Conservation (phyloP, 2,329 filamentous ascomycete species). For the Verticillium nonalfalfae region DNA sequence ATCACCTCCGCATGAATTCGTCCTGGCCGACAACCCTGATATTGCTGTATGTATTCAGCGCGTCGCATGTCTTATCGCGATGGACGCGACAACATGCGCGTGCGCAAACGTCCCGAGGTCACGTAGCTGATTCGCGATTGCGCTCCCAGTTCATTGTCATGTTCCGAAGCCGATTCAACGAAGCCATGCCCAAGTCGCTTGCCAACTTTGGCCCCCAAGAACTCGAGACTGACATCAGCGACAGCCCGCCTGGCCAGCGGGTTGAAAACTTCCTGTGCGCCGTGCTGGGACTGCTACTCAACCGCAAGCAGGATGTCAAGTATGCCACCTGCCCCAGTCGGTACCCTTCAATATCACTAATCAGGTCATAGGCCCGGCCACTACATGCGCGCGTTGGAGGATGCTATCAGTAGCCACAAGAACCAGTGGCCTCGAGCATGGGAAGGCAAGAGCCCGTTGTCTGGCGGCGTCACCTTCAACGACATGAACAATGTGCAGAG, state of each 20-base stretch:
- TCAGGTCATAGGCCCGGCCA: constrained; percentile 66
- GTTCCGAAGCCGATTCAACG: constrained; percentile 90
- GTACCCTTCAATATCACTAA: constrained; percentile 8
- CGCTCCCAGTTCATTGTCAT: constrained; percentile 82
- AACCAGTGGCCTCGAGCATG: constrained; percentile 83
- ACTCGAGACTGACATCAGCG: constrained; percentile 78
- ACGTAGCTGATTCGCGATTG: constrained; percentile 23
- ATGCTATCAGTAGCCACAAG: constrained; percentile 79
- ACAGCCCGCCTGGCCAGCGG: constrained; percentile 72
- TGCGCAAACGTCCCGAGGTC: constrained; percentile 22
- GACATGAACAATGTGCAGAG: constrained; percentile 76
- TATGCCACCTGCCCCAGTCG: constrained; percentile 39
- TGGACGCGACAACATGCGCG: constrained; percentile 49
- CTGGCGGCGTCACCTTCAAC: constrained; percentile 73
- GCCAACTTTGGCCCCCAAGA: constrained; percentile 92
- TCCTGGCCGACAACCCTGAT: constrained; percentile 82
- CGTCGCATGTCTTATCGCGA: constrained; percentile 22
- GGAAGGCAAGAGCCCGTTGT: constrained; percentile 76
- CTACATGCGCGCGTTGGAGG: constrained; percentile 88
- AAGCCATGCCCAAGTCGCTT: constrained; percentile 81
- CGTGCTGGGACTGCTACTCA: constrained; percentile 78
- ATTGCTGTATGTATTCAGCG: constrained; percentile 71
- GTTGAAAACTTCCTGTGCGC: constrained; percentile 87
- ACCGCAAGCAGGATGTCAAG: constrained; percentile 99
- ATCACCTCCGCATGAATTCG: constrained; percentile 85